Conservation (phyloP, 495 filamentous ascomycete genomes). For the Xylaria castorea region DNA sequence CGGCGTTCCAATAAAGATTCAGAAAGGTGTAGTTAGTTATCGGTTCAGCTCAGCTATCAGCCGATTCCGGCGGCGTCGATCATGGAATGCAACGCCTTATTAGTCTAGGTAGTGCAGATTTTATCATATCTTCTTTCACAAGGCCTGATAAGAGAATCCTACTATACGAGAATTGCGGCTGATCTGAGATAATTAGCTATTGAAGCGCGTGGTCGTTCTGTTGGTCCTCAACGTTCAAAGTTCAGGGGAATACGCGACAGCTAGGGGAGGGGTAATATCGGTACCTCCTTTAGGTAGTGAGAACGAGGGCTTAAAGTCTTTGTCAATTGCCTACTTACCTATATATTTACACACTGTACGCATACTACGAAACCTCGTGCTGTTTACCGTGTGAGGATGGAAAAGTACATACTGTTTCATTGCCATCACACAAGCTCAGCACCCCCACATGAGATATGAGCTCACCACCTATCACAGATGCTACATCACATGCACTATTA, state of each 20-base stretch:
- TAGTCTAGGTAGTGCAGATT: neutral
- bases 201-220: conserved; percentile 16
- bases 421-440: neutral
- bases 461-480: conserved; percentile 10
- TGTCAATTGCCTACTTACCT: no score
- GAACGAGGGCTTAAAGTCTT: neutral
- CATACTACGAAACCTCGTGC: no score
- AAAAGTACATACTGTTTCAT: neutral
- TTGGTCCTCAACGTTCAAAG: conserved; percentile 20
- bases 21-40: neutral
- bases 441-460: conserved; percentile 19
- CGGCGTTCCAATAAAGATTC: neutral
- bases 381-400: neutral
- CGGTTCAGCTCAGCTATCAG: neutral
- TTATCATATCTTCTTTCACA: neutral
- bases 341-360: neutral
- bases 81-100: neutral
- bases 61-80: neutral
- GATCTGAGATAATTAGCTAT: neutral
- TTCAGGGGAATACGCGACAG: conserved; percentile 1
- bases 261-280: conserved; percentile 7
- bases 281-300: no score
- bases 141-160: neutral
- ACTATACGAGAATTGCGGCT: neutral
- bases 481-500: neutral